Conservation (phyloP, 2,329 filamentous ascomycete species). For the Mycosphaerella sp. region DNA sequence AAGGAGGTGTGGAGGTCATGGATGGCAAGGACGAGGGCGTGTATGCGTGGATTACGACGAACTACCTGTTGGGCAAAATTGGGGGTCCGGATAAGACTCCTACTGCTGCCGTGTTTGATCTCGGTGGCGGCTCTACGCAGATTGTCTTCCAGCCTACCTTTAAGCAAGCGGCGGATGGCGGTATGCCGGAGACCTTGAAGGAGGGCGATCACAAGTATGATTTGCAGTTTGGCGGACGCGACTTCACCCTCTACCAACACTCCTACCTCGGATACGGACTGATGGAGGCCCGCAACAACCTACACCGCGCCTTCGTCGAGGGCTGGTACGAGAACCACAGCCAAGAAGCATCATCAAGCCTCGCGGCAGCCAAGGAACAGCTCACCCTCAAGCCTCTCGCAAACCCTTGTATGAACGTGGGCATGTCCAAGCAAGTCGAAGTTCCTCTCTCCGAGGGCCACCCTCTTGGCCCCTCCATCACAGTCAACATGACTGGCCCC, state of each 20-base stretch:
- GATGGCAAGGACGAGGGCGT: conserved; percentile 95
- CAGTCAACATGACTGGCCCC: conserved; percentile 84
- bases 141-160: conserved; percentile 98
- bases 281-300: conserved; percentile 85
- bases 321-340: conserved; percentile 60
- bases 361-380: conserved; percentile 50
- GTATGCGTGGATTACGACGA: conserved; percentile 98
- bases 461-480: conserved; percentile 56
- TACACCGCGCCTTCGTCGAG: conserved; percentile 70
- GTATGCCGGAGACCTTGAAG: conserved; percentile 76
- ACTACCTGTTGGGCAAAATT: conserved; percentile 97
- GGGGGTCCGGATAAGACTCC: conserved; percentile 82
- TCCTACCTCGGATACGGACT: conserved; percentile 95
- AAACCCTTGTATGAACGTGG: conserved; percentile 81
- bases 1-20: conserved; percentile 92
- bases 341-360: conserved; percentile 12
- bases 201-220: conserved; percentile 95
- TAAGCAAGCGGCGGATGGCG: conserved; percentile 62
- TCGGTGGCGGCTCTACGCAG: conserved; percentile 92
- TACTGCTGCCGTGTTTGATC: conserved; percentile 91
- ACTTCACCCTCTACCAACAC: conserved; percentile 94
- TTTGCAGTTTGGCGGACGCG: conserved; percentile 79
- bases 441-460: conserved; percentile 64
- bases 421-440: conserved; percentile 66
- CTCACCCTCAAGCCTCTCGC: conserved; percentile 57